Conservation (phyloP, 768 basidiomycete genomes). For the Mycena crocata region DNA sequence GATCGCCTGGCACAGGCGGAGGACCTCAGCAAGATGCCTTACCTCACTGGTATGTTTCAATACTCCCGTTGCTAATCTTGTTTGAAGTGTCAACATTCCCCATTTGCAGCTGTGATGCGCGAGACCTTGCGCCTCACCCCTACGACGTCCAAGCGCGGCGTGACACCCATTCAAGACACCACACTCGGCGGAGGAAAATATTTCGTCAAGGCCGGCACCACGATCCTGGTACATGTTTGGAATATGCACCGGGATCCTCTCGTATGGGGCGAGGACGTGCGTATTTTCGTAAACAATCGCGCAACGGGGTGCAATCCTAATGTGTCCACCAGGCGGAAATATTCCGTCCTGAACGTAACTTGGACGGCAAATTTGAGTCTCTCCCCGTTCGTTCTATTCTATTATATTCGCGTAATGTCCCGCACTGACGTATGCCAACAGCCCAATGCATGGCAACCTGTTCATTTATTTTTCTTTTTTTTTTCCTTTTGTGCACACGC, state of each 20-base stretch:
- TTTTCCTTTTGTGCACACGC: slow-evolving; percentile 33
- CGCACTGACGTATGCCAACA: slow-evolving; percentile 15
- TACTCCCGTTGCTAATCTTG: background rate
- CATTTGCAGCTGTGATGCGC: slow-evolving; percentile 48
- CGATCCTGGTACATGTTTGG: slow-evolving; percentile 42
- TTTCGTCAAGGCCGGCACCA: slow-evolving; percentile 45
- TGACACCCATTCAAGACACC: slow-evolving; percentile 50
- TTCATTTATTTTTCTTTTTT: slow-evolving; percentile 27
- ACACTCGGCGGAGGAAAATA: slow-evolving; percentile 55
- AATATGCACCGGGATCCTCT: slow-evolving; percentile 52
- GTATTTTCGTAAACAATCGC: slow-evolving; percentile 19
- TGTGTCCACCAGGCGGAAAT: slow-evolving; percentile 45
- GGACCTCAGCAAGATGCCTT: slow-evolving; percentile 55
- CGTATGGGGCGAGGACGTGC: slow-evolving; percentile 62
- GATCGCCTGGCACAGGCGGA: slow-evolving; percentile 48
- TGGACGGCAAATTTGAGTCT: slow-evolving; percentile 58
- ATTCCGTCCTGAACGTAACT: slow-evolving; percentile 59
- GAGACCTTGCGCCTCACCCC: slow-evolving; percentile 55
- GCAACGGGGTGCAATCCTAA: no score
- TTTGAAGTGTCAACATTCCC: background rate
- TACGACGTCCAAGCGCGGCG: slow-evolving; percentile 49
- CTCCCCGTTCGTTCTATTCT: slow-evolving; percentile 43
- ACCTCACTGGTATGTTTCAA: slow-evolving; percentile 48
- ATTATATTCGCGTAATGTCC: background rate
- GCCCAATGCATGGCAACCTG: slow-evolving; percentile 58